Percentiles rank a stretch among this genome's conserved stretches.
These are phyloP conservation scores for Euptelea pleiosperma DNA, from an alignment of 164 flowering plant species.

Conservation along the genomic window DNA sequence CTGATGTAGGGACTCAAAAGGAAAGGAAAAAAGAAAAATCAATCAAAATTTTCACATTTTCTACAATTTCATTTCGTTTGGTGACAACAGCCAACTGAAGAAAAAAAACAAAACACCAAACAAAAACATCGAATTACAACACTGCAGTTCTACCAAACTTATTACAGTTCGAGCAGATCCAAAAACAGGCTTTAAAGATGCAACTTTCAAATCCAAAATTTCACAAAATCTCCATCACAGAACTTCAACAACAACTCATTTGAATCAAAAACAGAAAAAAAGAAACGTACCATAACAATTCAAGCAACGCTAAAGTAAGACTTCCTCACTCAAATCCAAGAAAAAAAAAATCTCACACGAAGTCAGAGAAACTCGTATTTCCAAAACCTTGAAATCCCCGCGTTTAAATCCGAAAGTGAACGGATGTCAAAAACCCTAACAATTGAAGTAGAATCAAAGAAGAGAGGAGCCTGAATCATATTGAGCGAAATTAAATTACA, in stretches of 20 bases:
- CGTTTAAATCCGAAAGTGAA: not conserved
- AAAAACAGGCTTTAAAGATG: no score
- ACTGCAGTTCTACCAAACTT: not conserved
- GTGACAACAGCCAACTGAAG: no score
- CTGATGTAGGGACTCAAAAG: no score
- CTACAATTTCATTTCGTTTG: no score
- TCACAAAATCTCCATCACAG: not conserved
- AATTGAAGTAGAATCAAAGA: not conserved
- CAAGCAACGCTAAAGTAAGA: no score
- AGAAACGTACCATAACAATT: no score
- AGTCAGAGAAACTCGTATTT: not conserved
- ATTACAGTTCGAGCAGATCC: not conserved
- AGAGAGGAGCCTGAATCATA: not conserved
- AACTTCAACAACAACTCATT: not conserved
- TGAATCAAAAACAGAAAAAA: not conserved
- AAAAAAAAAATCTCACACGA: no score
- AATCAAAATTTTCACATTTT: no score
- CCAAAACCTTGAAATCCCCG: not conserved
- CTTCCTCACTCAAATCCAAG: no score
- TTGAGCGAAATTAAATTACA: not conserved
- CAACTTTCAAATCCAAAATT: not conserved
- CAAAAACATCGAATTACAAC: not conserved
- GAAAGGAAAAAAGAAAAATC: no score
- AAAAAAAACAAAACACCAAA: no score
- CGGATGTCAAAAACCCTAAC: not conserved